Percentiles rank a stretch among this genome's conserved stretches.
These are phyloP conservation scores for Rubia tinctorum DNA, from an alignment of 305 asterid species.

Conservation along the genomic window DNA sequence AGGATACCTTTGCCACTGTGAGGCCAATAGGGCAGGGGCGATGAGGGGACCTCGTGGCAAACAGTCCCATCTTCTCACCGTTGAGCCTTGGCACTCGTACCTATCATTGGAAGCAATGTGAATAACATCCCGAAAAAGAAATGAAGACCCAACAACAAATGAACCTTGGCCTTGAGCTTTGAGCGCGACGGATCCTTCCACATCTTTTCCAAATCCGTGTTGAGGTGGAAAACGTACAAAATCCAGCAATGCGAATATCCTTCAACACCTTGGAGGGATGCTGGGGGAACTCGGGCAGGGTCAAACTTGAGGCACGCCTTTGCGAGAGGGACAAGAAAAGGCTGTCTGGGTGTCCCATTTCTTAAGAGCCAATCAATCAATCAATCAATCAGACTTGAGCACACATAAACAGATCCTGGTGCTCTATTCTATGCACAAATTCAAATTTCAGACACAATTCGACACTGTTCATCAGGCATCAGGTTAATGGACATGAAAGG, in stretches of 20 bases:
- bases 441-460: too few species aligned
- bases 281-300: conserved; percentile 67
- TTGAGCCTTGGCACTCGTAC: conserved; percentile 87
- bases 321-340: conserved; percentile 93
- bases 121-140: background rate
- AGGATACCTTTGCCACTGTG: conserved; percentile 95
- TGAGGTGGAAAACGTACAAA: conserved; percentile 80
- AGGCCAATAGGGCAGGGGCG: conserved; percentile 96
- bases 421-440: background rate
- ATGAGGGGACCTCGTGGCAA: conserved; percentile 97
- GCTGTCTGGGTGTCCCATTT: conserved; percentile 97
- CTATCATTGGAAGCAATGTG: conserved; percentile 27
- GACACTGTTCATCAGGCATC: too few species aligned
- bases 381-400: background rate
- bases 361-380: conserved; percentile 39
- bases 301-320: conserved; percentile 70
- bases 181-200: conserved; percentile 88
- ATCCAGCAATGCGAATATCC: conserved; percentile 94
- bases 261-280: conserved; percentile 88
- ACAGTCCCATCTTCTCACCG: conserved; percentile 84
- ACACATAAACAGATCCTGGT: background rate
- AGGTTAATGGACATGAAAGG: background rate
- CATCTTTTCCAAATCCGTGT: conserved; percentile 83
- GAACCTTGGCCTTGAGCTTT: conserved; percentile 84
- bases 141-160: conserved; percentile 7